Evolutionary conservation across 1,284 basidiomycete genomes (phyloP), one percentile per base, ranked within the genome.

Genomic region (Fistulinella cinereoalba): DNA sequence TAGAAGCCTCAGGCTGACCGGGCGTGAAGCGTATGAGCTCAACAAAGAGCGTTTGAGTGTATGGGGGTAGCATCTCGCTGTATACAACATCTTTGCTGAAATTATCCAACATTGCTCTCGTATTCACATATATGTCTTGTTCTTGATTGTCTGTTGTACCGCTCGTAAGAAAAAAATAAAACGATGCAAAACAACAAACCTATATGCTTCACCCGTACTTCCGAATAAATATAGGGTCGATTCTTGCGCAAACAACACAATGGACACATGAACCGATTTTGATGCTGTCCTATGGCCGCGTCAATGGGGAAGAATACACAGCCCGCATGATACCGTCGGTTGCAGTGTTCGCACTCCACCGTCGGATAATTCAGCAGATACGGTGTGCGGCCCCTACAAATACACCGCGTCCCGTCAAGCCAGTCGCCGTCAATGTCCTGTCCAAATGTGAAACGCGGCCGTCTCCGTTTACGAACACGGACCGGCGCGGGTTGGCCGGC

Each of bases 401-500:
- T 85, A 65, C 88, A 91, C 22, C 87, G 77, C 22, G 87, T 88
- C 22, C 80, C 79, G 58, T 91, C 88, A 5, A 64, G 55, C 78
- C 85, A 88, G 56, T 88, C 83, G 29, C 73, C 68, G 58, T 89
- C 86, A 25, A 80, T 61, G 56, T 91, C 88, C 57, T 86, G 85
- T 12, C 84, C 84, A 58, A 91, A 90, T 3, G 73, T 75, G 56
- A 91, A 85, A 50, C 80, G 83, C 9, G 84, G 82, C 25, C 81
- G 76, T 47, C 81, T 73, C 41, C 80, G 73, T 68, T 86, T 88
- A 72, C 77, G 78, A 46, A 72, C 64, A 16, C 72, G 69, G 27
- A 71, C 61, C 0, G 75, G 68, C 22, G 71, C 62, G 33, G 85
- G 82, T 50, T 83, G 79, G 27, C 77, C 78, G 18, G 87, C 87